phyloP scores from a whole-genome alignment of 75 land plant genomes.

The Pinus tabuliformis region DNA sequence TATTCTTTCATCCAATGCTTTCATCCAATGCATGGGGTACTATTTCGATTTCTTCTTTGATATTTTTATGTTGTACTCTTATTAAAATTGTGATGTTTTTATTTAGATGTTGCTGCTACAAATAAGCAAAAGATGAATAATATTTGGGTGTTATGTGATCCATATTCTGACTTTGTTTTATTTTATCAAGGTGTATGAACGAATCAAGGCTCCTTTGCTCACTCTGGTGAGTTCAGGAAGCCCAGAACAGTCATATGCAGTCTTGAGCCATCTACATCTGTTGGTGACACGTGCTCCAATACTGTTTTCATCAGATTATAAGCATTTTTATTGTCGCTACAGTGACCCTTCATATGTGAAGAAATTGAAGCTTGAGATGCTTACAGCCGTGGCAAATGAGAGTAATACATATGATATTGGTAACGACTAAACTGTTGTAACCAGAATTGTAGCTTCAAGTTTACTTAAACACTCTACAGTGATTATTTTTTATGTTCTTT shows the following conservation, averaged over 20 bases:
- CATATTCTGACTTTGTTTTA: neutral
- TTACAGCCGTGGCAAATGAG: constrained; percentile 99
- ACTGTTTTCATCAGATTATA: constrained; percentile 93
- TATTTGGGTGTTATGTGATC: neutral
- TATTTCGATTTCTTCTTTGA: neutral
- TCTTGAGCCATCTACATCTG: constrained; percentile 90
- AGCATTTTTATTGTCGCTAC: constrained; percentile 97
- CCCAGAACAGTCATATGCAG: constrained; percentile 94
- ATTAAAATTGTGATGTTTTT: neutral
- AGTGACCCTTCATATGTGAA: constrained; percentile 98
- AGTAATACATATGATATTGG: constrained; percentile 98
- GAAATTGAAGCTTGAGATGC: constrained; percentile 97
- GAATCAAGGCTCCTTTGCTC: constrained; percentile 94
- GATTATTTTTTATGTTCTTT: too few relatives aligned
- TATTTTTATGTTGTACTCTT: neutral
- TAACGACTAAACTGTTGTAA: constrained; percentile 22
- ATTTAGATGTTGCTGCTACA: neutral
- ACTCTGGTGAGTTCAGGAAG: constrained; percentile 95
- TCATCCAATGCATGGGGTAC: neutral
- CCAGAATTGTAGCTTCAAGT: too few relatives aligned
- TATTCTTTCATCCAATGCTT: neutral
- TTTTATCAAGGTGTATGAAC: constrained; percentile 81
- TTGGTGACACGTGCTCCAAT: constrained; percentile 96
- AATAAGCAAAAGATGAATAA: neutral
- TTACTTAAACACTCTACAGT: too few relatives aligned